phyloP scores from a whole-genome alignment of 164 flowering plant genomes.

The grape (Vitis vinifera) region DNA sequence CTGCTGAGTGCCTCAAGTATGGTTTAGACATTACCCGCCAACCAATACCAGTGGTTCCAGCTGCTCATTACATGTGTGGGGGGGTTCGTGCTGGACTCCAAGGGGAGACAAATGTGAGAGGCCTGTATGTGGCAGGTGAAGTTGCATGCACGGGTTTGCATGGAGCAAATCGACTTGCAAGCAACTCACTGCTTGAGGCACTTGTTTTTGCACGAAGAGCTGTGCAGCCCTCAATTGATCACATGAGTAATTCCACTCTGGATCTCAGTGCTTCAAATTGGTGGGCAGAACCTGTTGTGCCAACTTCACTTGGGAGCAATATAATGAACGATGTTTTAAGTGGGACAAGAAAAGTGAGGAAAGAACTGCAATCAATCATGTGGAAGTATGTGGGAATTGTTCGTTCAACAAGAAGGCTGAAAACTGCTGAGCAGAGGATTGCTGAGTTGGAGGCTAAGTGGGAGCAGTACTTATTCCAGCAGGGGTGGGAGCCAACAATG shows the following conservation, averaged over 20 bases:
- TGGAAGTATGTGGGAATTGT: slow-evolving; percentile 93
- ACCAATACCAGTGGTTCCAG: slow-evolving; percentile 97
- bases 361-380: slow-evolving; percentile 75
- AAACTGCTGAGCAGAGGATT: slow-evolving; percentile 67
- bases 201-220: slow-evolving; percentile 92
- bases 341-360: slow-evolving; percentile 55
- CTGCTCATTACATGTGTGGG: slow-evolving; percentile 99
- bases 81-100: slow-evolving; percentile 96
- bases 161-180: slow-evolving; percentile 97
- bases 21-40: slow-evolving; percentile 85
- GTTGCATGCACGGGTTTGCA: slow-evolving; percentile 98
- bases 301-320: slow-evolving; percentile 41
- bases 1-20: slow-evolving; percentile 84
- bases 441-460: slow-evolving; percentile 71
- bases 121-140: slow-evolving; percentile 95
- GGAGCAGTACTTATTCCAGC: slow-evolving; percentile 71
- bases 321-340: slow-evolving; percentile 32
- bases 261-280: slow-evolving; percentile 31
- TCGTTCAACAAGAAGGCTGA: slow-evolving; percentile 68
- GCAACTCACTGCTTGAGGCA: slow-evolving; percentile 96
- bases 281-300: slow-evolving; percentile 67
- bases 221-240: slow-evolving; percentile 79
- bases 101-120: slow-evolving; percentile 86
- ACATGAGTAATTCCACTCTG: slow-evolving; percentile 37
- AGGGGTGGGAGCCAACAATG: slow-evolving; percentile 85